Conservation (phyloP, 257 asterid genomes). For the Solanum bukasovii region DNA sequence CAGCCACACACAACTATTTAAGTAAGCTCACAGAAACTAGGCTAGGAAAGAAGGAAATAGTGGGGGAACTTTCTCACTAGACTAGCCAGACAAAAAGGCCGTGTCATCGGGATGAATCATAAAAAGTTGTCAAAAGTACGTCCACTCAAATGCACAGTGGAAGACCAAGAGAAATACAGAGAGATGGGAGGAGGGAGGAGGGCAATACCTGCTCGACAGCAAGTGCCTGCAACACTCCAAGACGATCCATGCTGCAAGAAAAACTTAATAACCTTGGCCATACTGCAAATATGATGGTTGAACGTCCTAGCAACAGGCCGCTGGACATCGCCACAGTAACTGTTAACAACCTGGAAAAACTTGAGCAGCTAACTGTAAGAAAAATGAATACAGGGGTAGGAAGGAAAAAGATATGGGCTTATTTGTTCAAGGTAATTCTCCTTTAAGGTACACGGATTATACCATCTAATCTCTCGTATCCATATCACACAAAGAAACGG, state of each 20-base stretch:
- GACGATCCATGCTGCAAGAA: constrained; percentile 76
- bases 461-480: constrained; percentile 33
- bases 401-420: background rate
- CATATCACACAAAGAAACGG: constrained; percentile 70
- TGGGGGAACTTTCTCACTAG: background rate
- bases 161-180: background rate
- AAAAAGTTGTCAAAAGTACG: background rate
- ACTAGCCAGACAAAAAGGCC: background rate
- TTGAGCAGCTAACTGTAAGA: background rate
- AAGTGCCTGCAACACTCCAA: constrained; percentile 74
- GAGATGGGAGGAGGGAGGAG: background rate
- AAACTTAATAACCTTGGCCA: constrained; percentile 62
- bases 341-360: constrained; percentile 28
- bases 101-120: background rate
- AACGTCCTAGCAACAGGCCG: constrained; percentile 46
- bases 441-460: constrained; percentile 9
- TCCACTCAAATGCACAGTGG: background rate
- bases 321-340: constrained; percentile 32
- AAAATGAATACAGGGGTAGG: background rate
- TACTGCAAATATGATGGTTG: constrained; percentile 50
- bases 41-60: background rate
- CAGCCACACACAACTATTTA: background rate
- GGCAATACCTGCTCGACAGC: constrained; percentile 47
- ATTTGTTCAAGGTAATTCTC: background rate
- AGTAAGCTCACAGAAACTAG: background rate